Percentiles rank a stretch among this genome's conserved stretches.
phyloP scores from a whole-genome alignment of 2,329 filamentous ascomycete genomes.

The Boeremia exigua region DNA sequence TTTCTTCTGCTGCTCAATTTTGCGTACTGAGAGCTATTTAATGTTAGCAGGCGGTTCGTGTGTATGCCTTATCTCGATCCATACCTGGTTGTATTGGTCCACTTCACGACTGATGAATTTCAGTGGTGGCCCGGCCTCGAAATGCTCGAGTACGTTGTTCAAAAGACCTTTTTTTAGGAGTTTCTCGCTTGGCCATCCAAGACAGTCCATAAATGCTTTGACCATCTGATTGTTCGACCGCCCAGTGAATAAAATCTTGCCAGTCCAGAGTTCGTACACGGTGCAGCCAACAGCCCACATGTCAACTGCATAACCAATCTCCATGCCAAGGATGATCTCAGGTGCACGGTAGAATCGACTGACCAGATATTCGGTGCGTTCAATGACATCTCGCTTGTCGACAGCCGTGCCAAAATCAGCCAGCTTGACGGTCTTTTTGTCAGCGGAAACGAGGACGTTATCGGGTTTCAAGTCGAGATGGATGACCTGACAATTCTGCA shows the following conservation, averaged over 20 bases:
- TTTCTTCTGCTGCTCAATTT: slow-evolving; percentile 68
- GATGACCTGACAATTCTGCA: slow-evolving; percentile 91
- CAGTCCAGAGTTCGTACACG: slow-evolving; percentile 94
- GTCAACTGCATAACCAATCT: slow-evolving; percentile 92
- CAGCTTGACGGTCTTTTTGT: slow-evolving; percentile 79
- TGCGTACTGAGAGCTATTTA: slow-evolving; percentile 68
- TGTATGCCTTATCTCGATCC: background rate
- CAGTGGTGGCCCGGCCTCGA: slow-evolving; percentile 62
- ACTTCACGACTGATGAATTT: slow-evolving; percentile 83
- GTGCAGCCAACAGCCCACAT: slow-evolving; percentile 99
- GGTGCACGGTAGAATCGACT: slow-evolving; percentile 97
- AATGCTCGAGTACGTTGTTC: slow-evolving; percentile 77
- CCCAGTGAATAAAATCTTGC: slow-evolving; percentile 95
- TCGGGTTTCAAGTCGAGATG: slow-evolving; percentile 98
- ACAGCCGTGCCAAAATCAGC: slow-evolving; percentile 97
- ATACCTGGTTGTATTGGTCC: slow-evolving; percentile 54
- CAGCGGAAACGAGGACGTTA: slow-evolving; percentile 76
- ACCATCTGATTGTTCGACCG: slow-evolving; percentile 99
- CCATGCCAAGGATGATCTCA: slow-evolving; percentile 96
- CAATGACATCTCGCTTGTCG: slow-evolving; percentile 79
- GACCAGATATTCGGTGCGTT: slow-evolving; percentile 92
- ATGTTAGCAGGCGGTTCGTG: slow-evolving; percentile 16
- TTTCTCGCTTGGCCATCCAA: slow-evolving; percentile 89
- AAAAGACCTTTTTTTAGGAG: slow-evolving; percentile 75
- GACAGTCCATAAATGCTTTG: slow-evolving; percentile 91